Conservation (phyloP, 2,329 filamentous ascomycete genomes). For the Nectriaceae sp. region DNA sequence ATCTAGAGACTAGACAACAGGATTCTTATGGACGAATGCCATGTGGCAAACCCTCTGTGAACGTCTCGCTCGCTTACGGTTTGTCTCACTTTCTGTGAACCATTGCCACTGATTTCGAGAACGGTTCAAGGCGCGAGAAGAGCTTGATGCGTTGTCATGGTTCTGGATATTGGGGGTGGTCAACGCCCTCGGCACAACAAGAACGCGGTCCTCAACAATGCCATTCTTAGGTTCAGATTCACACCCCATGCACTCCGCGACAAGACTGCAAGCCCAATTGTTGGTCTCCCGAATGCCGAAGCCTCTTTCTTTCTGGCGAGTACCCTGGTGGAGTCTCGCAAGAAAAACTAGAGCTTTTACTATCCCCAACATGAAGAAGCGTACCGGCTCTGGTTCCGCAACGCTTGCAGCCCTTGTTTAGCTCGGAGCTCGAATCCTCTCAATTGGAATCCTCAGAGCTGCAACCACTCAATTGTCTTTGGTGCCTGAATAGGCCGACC, state of each 20-base stretch:
- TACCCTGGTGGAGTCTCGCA: neutral
- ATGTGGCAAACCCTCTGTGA: neutral
- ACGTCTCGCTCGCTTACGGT: no score
- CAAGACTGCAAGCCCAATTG: no score
- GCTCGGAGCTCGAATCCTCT: neutral
- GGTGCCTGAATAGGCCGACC: neutral
- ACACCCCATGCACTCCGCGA: no score
- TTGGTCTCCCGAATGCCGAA: no score
- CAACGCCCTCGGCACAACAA: no score
- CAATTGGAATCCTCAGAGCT: neutral
- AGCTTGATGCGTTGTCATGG: no score
- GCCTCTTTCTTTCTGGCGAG: neutral
- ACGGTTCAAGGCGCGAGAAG: neutral
- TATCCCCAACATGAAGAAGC: neutral
- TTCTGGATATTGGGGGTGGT: no score
- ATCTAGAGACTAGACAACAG: slow-evolving; percentile 4
- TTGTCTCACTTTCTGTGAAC: no score
- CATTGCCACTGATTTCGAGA: neutral
- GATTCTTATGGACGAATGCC: neutral
- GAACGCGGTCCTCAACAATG: no score
- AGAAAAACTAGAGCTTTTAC: neutral
- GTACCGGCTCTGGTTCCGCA: neutral
- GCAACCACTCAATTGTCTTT: neutral
- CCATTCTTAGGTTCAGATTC: no score
- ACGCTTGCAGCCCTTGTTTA: neutral